Evolutionary conservation across 352 stramenopile genomes (phyloP).

Genomic region (Phytophthora agathidicida): DNA sequence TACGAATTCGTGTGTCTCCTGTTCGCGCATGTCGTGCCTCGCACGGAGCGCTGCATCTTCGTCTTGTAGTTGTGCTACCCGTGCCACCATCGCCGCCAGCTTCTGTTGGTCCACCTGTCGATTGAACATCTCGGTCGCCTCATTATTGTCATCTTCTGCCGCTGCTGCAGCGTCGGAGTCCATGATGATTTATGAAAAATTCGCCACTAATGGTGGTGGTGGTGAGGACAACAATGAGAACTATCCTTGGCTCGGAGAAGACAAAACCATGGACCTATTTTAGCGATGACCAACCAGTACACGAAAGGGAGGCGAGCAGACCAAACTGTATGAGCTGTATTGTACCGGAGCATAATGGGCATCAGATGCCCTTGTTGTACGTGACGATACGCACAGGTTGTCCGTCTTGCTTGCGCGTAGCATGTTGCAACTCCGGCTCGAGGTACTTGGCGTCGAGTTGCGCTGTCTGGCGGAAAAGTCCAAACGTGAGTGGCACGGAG

Average conservation of each 20-base stretch:
- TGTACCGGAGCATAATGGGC: too few relatives aligned
- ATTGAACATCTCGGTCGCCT: slow-evolving; percentile 66
- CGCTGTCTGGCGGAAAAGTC: slow-evolving; percentile 84
- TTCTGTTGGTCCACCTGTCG: slow-evolving; percentile 70
- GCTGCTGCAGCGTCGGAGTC: slow-evolving; percentile 8
- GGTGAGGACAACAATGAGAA: slow-evolving; percentile 5
- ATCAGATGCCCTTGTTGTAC: slow-evolving; percentile 84
- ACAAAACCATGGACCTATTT: slow-evolving; percentile 2
- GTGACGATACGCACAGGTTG: slow-evolving; percentile 66
- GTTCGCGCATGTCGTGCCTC: slow-evolving; percentile 87
- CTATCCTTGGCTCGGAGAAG: slow-evolving; percentile 12
- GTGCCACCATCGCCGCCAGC: slow-evolving; percentile 62
- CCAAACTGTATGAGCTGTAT: too few relatives aligned
- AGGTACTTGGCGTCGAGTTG: slow-evolving; percentile 68
- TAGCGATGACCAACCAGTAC: slow-evolving; percentile 2
- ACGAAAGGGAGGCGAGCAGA: too few relatives aligned
- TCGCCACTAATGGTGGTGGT: neutral
- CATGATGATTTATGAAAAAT: slow-evolving; percentile 3
- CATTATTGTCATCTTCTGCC: slow-evolving; percentile 15
- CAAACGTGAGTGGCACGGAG: slow-evolving; percentile 86
- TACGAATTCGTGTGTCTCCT: slow-evolving; percentile 95
- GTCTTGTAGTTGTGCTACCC: slow-evolving; percentile 63
- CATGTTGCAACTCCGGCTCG: slow-evolving; percentile 61
- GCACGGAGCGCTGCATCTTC: slow-evolving; percentile 84
- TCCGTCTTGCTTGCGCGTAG: slow-evolving; percentile 48